Base-by-base conservation (phyloP, 768 basidiomycete genomes). In the Rossbeevera mucosa region DNA sequence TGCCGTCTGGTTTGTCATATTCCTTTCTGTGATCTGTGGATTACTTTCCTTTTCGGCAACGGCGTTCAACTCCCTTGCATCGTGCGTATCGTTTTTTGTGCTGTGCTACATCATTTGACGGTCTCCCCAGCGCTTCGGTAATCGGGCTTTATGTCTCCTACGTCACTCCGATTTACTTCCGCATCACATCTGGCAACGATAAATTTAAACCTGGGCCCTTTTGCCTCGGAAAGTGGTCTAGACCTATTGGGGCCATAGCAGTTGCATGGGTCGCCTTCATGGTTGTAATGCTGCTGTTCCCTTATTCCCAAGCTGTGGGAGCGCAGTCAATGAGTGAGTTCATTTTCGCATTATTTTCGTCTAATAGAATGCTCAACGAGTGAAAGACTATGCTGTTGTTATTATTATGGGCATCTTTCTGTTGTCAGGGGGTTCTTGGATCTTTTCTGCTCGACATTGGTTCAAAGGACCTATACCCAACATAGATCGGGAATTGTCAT, bases 1-100 rank as follows among this genome's bases (percentile, higher is more conserved):
- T 49, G 71, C 71, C 16, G 71, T 74, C n/a, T 72, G 72, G 73
- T 64, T 74, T 44, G 70, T 71, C n/a, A 64, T 70, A 58, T 20
- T 51, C 5, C 44, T 60, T 33, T 68, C 72, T 36, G 64, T 54
- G n/a, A 54, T 63, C 26, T 64, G 70, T 29, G 69, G 71, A 13
- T 29, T 64, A 2, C 57, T 73, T 9, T 69, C 64, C 31, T 71
- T 73, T 56, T 74, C 73, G 3, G 38, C 44, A 1, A 50, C 64
- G 1, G 71, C 68, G 3, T 64, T 75, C 8, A 53, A 64, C 18
- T 73, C 71, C 1, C 61, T 71, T 18, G 67, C 68, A 13, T 71
- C 71, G 70, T 74, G 53, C 31, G 65, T 26, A 6, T 25, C 41
- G 13, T 22, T 21, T 12, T 42, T 30, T 5, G 13, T 11, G 20